These are phyloP conservation scores for Pouteria campechiana DNA, from an alignment of 179 eudicot genomes.

Conservation along the genomic window DNA sequence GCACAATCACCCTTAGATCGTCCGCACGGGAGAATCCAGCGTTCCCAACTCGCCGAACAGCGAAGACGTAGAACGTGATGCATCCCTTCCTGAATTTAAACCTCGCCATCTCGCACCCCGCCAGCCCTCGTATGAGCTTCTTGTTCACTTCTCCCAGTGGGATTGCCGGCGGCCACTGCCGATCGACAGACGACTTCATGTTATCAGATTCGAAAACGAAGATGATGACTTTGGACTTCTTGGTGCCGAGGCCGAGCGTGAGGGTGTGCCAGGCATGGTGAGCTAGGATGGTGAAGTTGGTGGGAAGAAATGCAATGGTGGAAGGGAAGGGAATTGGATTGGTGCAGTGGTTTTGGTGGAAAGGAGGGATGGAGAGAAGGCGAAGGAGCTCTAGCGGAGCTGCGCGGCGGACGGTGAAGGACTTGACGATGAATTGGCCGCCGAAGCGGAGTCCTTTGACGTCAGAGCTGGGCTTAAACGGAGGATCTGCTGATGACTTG, in stretches of 20 bases:
- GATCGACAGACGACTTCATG: slow-evolving; percentile 27
- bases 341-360: background rate
- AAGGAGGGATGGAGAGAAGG: slow-evolving; percentile 49
- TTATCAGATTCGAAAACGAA: slow-evolving; percentile 64
- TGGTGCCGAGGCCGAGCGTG: slow-evolving; percentile 83
- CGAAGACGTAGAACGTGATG: slow-evolving; percentile 78
- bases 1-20: slow-evolving; percentile 46
- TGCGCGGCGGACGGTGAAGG: slow-evolving; percentile 83
- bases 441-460: slow-evolving; percentile 89
- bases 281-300: slow-evolving; percentile 86
- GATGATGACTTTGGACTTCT: slow-evolving; percentile 67
- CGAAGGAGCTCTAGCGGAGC: slow-evolving; percentile 48
- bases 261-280: slow-evolving; percentile 97
- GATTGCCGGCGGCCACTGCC: slow-evolving; percentile 63
- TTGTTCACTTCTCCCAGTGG: slow-evolving; percentile 78
- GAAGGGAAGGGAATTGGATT: slow-evolving; percentile 30
- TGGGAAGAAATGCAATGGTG: slow-evolving; percentile 63
- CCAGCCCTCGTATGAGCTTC: slow-evolving; percentile 37
- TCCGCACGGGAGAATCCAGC: slow-evolving; percentile 52
- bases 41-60: slow-evolving; percentile 34
- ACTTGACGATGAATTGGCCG: slow-evolving; percentile 82
- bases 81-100: slow-evolving; percentile 91
- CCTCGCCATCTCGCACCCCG: slow-evolving; percentile 67
- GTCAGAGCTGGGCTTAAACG: slow-evolving; percentile 63
- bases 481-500: slow-evolving; percentile 41